Percentiles rank a stretch among this genome's conserved stretches.
phyloP scores from a whole-genome alignment of 2,329 filamentous ascomycete species.

The Fusarium lateritium region DNA sequence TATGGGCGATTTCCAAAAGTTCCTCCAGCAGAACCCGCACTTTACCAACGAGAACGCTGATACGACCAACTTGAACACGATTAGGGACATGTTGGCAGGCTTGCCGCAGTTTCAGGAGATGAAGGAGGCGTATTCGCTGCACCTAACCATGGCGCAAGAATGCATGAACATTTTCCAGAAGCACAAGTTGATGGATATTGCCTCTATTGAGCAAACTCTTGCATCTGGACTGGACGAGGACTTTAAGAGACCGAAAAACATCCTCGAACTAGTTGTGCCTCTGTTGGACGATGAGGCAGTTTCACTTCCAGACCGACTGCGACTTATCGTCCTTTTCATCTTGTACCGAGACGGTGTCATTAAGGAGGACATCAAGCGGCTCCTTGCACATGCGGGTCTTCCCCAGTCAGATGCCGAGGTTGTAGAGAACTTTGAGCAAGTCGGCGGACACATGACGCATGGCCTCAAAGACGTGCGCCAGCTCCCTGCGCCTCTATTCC shows the following conservation, averaged over 20 bases:
- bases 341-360: slow-evolving; percentile 90
- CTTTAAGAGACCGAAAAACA: slow-evolving; percentile 88
- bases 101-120: slow-evolving; percentile 95
- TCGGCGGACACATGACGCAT: slow-evolving; percentile 81
- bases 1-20: slow-evolving; percentile 92
- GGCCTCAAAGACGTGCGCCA: slow-evolving; percentile 82
- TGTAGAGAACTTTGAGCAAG: slow-evolving; percentile 82
- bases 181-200: slow-evolving; percentile 88
- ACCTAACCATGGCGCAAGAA: slow-evolving; percentile 96
- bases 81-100: slow-evolving; percentile 97
- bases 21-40: slow-evolving; percentile 91
- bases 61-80: slow-evolving; percentile 85
- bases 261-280: slow-evolving; percentile 87
- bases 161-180: slow-evolving; percentile 95
- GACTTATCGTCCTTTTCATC: slow-evolving; percentile 87
- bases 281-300: slow-evolving; percentile 90
- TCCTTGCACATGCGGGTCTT: slow-evolving; percentile 86
- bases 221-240: slow-evolving; percentile 96
- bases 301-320: slow-evolving; percentile 79
- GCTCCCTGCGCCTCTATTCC: slow-evolving; percentile 77
- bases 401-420: slow-evolving; percentile 80
- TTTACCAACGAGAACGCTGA: slow-evolving; percentile 83
- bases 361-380: slow-evolving; percentile 84
- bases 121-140: slow-evolving; percentile 94
- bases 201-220: slow-evolving; percentile 89